These are phyloP conservation scores for Salvia hispanica DNA, from an alignment of 257 asterid species.

Conservation along the genomic window DNA sequence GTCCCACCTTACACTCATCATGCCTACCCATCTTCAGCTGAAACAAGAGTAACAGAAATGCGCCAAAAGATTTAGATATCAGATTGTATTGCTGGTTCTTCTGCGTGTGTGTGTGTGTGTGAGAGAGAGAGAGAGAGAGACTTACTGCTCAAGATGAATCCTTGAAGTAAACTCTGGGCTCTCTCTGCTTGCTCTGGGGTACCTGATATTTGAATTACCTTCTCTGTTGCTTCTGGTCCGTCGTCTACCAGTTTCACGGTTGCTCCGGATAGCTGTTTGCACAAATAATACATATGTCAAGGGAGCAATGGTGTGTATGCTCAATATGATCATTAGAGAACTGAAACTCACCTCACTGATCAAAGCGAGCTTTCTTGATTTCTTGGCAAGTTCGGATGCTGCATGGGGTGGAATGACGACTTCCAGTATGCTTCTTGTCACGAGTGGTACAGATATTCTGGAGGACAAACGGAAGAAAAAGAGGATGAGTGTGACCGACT, in stretches of 20 bases:
- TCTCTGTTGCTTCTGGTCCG: constrained; percentile 61
- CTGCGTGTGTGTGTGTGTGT: neutral
- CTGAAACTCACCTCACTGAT: constrained; percentile 68
- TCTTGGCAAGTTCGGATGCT: constrained; percentile 68
- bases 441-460: constrained; percentile 74
- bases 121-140: constrained; percentile 25
- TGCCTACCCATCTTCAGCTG: constrained; percentile 73
- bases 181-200: constrained; percentile 94
- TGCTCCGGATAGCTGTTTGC: constrained; percentile 82
- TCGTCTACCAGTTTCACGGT: constrained; percentile 76
- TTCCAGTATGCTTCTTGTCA: constrained; percentile 85
- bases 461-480: constrained; percentile 14
- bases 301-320: neutral
- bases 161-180: constrained; percentile 97
- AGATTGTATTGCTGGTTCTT: constrained; percentile 54
- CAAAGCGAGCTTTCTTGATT: constrained; percentile 78
- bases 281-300: constrained; percentile 16
- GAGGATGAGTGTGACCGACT: constrained; percentile 2
- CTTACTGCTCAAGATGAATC: constrained; percentile 92
- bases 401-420: constrained; percentile 85
- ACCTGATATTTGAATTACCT: constrained; percentile 84
- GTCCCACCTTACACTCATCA: neutral
- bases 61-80: neutral
- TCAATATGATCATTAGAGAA: constrained; percentile 21
- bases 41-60: constrained; percentile 9